These are phyloP conservation scores for Entonaema liquescens DNA, from an alignment of 495 filamentous ascomycete species.

Conservation along the genomic window DNA sequence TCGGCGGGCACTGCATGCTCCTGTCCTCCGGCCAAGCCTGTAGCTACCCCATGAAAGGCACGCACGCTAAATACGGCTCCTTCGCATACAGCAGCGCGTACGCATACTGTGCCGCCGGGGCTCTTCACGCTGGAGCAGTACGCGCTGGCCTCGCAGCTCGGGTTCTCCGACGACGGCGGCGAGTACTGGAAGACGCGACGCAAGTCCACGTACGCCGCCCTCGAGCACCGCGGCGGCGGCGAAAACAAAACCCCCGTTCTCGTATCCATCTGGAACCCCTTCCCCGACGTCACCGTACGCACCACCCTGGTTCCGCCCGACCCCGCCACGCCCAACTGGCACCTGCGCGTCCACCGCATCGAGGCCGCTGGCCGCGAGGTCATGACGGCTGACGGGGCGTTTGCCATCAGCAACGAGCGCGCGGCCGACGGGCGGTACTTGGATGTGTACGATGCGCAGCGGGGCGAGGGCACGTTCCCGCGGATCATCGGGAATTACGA, in stretches of 20 bases:
- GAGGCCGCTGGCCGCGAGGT: slow-evolving; percentile 63
- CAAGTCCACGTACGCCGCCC: slow-evolving; percentile 63
- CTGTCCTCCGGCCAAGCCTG: slow-evolving; percentile 80
- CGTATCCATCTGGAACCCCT: slow-evolving; percentile 73
- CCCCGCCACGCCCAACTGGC: slow-evolving; percentile 67
- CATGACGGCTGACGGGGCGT: slow-evolving; percentile 74
- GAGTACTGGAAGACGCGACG: slow-evolving; percentile 82
- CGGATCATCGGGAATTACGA: slow-evolving; percentile 65
- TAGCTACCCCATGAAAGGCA: slow-evolving; percentile 80
- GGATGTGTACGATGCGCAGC: slow-evolving; percentile 56
- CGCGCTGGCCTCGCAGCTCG: slow-evolving; percentile 76
- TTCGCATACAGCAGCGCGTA: slow-evolving; percentile 80
- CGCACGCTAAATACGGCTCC: slow-evolving; percentile 81
- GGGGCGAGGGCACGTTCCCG: slow-evolving; percentile 58
- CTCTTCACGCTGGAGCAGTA: slow-evolving; percentile 79
- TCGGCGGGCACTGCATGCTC: slow-evolving; percentile 73
- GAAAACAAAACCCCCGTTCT: slow-evolving; percentile 58
- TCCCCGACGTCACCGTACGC: slow-evolving; percentile 68
- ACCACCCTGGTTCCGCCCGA: slow-evolving; percentile 71
- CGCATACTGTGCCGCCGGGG: slow-evolving; percentile 80
- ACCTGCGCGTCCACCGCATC: slow-evolving; percentile 70
- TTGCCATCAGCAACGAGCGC: slow-evolving; percentile 72
- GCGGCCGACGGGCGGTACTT: slow-evolving; percentile 66
- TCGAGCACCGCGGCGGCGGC: slow-evolving; percentile 57
- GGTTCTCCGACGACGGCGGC: slow-evolving; percentile 78